Base-by-base conservation (phyloP, 345 rosid genomes). In the Acer yangbiense region DNA sequence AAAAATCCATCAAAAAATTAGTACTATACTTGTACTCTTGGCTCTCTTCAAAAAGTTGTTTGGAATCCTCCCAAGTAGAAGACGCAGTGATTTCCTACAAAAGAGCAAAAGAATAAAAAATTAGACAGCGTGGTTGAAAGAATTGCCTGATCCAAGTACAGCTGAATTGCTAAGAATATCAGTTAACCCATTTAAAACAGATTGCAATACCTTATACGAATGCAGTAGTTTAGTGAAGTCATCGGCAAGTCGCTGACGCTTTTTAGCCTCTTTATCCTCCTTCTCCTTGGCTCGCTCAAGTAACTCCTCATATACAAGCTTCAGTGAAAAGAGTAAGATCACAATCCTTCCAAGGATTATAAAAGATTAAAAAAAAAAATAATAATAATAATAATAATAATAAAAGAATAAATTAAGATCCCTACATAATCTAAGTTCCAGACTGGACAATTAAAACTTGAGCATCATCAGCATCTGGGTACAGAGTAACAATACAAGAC, bases 181-280 rank as follows among this genome's bases (percentile, higher is more conserved):
- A 52, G 54, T 18, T 41, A 63, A 46, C 55, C 52, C n/a, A 14
- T 23, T 44, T 10, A 18, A 68, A 76, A 65, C 14, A 14, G 77
- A 72, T n/a, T 72, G 25, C 61, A 62, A 71, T 80, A 96, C 99
- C 97, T 96, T 96, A 63, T 79, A 80, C 8, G 94, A 75, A 74
- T 81, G 88, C 78, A 96, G 80, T n/a, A 94, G 84, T 58, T 85
- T 85, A 4, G 90, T 86, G 83, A 94, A 91, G 76, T 96, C 98
- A 87, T 96, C 98, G 14, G 91, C 93, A 75, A 91, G 85, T 69
- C 93, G 94, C 79, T 91, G 98, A 69, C 89, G 89, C 85, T 89
- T 96, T 88, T 90, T 92, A 58, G 93, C 97, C 84, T 94, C 99
- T 86, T 92, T 96, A 83, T 89, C 98, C 80, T 96, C 98, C 84